These are phyloP conservation scores for Puccinia novopanici DNA, from an alignment of 1,284 basidiomycete genomes.

Conservation along the genomic window DNA sequence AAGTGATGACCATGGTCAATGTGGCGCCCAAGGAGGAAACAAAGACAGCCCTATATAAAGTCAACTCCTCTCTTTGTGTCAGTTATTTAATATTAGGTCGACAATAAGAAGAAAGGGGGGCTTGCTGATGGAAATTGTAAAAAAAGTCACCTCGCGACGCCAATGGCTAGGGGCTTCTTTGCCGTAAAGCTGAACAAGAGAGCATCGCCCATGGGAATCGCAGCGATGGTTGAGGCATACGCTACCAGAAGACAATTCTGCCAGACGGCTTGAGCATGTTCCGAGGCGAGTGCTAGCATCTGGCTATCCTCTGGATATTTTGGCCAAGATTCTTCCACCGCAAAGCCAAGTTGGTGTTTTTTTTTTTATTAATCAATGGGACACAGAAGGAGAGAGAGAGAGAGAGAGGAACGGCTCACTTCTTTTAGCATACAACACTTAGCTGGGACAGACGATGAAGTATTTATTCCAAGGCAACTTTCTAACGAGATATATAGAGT, in stretches of 20 bases:
- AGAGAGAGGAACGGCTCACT: too few relatives aligned
- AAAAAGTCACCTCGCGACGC: conserved; percentile 41
- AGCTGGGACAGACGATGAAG: conserved; percentile 1
- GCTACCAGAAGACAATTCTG: conserved; percentile 45
- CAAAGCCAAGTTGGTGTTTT: background rate
- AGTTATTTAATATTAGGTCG: background rate
- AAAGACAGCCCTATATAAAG: conserved; percentile 40
- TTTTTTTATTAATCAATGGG: background rate
- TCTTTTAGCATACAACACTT: too few relatives aligned
- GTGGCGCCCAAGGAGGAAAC: conserved; percentile 51
- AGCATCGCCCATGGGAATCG: conserved; percentile 51
- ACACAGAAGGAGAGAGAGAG: background rate
- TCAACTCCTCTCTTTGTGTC: background rate
- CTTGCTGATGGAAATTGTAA: background rate
- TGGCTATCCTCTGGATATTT: background rate
- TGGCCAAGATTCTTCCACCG: background rate
- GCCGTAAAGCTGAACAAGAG: conserved; percentile 49
- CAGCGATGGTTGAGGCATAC: conserved; percentile 48
- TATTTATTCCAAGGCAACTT: conserved; percentile 13
- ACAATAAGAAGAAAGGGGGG: background rate
- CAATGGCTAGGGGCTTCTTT: conserved; percentile 48
- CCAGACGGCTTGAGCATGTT: conserved; percentile 49
- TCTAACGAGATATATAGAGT: background rate
- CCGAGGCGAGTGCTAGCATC: conserved; percentile 38
- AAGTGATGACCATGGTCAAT: conserved; percentile 44